Conservation (phyloP, 768 basidiomycete species). For the Auricularia sp. region DNA sequence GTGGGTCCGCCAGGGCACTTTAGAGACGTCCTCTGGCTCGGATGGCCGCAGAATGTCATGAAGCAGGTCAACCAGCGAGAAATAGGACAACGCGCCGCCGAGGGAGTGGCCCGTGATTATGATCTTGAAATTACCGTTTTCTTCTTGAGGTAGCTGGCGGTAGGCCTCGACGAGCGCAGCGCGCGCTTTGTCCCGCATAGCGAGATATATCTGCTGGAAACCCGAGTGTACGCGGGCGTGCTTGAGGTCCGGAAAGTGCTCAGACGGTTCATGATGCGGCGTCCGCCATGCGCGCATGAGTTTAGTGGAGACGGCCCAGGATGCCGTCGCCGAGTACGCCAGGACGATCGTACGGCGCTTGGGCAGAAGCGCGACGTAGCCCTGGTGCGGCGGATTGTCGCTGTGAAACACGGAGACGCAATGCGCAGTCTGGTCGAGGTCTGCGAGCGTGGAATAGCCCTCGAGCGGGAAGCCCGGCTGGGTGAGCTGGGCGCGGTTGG, state of each 20-base stretch:
- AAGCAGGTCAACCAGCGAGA: conserved; percentile 37
- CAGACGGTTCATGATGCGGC: conserved; percentile 23
- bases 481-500: conserved; percentile 29
- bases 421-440: conserved; percentile 22
- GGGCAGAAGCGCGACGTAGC: conserved; percentile 37
- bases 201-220: conserved; percentile 44
- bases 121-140: conserved; percentile 31
- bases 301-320: conserved; percentile 34
- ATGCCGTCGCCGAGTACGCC: conserved; percentile 43
- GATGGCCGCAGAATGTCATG: conserved; percentile 5
- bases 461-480: conserved; percentile 42
- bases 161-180: conserved; percentile 32
- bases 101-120: conserved; percentile 46
- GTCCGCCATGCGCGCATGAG: conserved; percentile 35
- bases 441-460: conserved; percentile 26
- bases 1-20: not conserved
- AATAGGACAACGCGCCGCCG: conserved; percentile 46
- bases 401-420: conserved; percentile 34
- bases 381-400: conserved; percentile 34
- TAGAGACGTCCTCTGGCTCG: not conserved
- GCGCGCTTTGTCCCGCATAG: conserved; percentile 27
- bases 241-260: not conserved
- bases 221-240: conserved; percentile 36
- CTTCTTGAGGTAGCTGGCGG: conserved; percentile 11
- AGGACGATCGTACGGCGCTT: conserved; percentile 37